Base-by-base conservation (phyloP, 2,329 filamentous ascomycete species). In the Penicillium thymicola region DNA sequence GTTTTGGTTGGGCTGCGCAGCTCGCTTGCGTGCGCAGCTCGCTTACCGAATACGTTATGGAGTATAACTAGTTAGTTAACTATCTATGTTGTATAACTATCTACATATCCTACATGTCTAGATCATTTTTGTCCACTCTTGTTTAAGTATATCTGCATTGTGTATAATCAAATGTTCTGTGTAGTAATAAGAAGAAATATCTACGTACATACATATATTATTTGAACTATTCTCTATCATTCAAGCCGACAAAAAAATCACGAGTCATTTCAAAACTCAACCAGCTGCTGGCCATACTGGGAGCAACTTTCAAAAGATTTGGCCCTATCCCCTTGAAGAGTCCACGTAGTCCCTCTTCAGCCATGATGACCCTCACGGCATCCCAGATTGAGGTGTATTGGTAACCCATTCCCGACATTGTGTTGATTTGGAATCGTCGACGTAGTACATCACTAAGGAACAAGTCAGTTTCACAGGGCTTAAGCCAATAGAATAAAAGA, bases 201-300 rank as follows among this genome's bases (percentile, higher is more conserved):
- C 58, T 60, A 62, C 23, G 30, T 62, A 54, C 14, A 23, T 60
- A 51, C 14, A 23, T 60, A 51, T 54, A 53, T 54, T 36, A 36
- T 34, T 25, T 58, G 53, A 47, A 67, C 59, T 63, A 59, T 54
- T 67, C 69, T 60, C 52, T 63, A 55, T 72, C 65, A 37, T 63
- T 60, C 30, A 92, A 72, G 21, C 78, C 79, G 55, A 95, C 79
- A 40, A 97, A 78, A 70, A 95, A 89, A 75, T 99, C 94, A 63
- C 94, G 85, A 9, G 90, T 93, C 72, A 97, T 79, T 77, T 99
- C 94, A 72, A 96, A 99, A 75, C 92, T 97, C 59, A 97, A 84
- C 93, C 94, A 99, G 75, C 90, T 97, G 66, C 92, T 95, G 16
- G 94, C 94, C 93, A 99, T 99, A 73, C 92, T 97, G 4, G 94